phyloP scores from a whole-genome alignment of 2,329 filamentous ascomycete genomes.

The Alternaria triticina region DNA sequence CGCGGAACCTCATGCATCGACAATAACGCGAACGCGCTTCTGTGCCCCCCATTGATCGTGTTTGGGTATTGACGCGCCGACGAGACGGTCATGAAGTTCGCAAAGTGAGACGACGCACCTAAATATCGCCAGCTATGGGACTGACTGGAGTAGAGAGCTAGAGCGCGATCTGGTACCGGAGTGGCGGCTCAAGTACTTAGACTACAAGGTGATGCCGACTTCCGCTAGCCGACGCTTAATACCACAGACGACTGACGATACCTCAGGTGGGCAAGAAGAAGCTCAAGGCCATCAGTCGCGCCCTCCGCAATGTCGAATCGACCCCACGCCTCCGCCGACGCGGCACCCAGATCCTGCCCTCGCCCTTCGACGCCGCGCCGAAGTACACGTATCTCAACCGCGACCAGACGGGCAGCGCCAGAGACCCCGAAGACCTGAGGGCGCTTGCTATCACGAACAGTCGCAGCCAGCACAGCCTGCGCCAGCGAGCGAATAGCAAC shows the following conservation, averaged over 20 bases:
- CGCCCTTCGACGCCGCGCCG: slow-evolving; percentile 46
- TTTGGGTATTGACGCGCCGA: slow-evolving; percentile 15
- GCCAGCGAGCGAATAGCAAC: slow-evolving; percentile 18
- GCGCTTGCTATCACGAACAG: slow-evolving; percentile 33
- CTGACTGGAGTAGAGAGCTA: slow-evolving; percentile 65
- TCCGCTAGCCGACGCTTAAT: slow-evolving; percentile 11
- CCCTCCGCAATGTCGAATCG: slow-evolving; percentile 67
- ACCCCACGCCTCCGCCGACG: slow-evolving; percentile 53
- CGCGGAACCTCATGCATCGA: background rate
- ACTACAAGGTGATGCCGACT: slow-evolving; percentile 76
- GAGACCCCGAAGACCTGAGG: slow-evolving; percentile 33
- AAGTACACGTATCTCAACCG: slow-evolving; percentile 52
- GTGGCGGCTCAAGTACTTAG: slow-evolving; percentile 92
- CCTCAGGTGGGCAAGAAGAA: slow-evolving; percentile 80
- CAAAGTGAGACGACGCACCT: slow-evolving; percentile 58
- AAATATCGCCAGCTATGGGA: background rate
- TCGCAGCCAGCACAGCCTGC: slow-evolving; percentile 24
- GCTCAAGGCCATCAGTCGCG: slow-evolving; percentile 80
- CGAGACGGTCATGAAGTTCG: slow-evolving; percentile 62
- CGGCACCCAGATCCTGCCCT: slow-evolving; percentile 41
- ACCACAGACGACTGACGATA: slow-evolving; percentile 10
- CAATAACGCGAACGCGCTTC: background rate
- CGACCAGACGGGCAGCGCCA: slow-evolving; percentile 20
- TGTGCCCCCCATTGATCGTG: background rate
- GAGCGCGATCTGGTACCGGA: slow-evolving; percentile 90